A percentile compares a stretch with the other conserved stretches of the same genome.
phyloP scores from a whole-genome alignment of 352 stramenopile species.

The Globisporangium emineosum region DNA sequence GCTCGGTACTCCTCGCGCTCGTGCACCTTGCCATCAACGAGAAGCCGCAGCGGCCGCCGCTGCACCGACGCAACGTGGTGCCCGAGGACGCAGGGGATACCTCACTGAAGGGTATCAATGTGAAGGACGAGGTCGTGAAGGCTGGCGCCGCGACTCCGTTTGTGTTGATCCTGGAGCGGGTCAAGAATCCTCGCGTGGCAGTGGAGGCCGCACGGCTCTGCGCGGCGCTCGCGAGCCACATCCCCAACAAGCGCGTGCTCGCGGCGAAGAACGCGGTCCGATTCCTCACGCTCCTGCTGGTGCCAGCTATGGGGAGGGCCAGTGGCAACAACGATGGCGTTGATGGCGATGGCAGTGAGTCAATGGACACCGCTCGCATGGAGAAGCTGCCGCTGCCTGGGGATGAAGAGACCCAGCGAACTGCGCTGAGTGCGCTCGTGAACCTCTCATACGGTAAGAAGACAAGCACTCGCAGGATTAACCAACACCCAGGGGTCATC shows the following conservation, averaged over 20 bases:
- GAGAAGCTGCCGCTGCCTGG: slow-evolving; percentile 40
- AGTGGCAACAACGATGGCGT: background rate
- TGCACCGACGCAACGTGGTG: background rate
- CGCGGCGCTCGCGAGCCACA: slow-evolving; percentile 40
- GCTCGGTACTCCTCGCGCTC: slow-evolving; percentile 65
- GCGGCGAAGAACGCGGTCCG: slow-evolving; percentile 63
- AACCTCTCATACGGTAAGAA: slow-evolving; percentile 65
- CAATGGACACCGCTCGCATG: slow-evolving; percentile 26
- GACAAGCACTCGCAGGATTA: background rate
- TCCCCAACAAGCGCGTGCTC: slow-evolving; percentile 67
- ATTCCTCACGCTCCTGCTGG: slow-evolving; percentile 38
- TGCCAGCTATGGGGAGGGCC: slow-evolving; percentile 16
- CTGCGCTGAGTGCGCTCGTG: slow-evolving; percentile 53
- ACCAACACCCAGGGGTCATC: background rate
- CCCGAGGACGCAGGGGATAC: background rate
- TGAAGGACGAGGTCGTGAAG: slow-evolving; percentile 70
- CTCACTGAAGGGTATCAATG: slow-evolving; percentile 15
- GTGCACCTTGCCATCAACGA: slow-evolving; percentile 63
- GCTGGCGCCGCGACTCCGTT: slow-evolving; percentile 43
- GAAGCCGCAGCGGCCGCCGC: slow-evolving; percentile 24
- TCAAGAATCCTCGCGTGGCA: slow-evolving; percentile 48
- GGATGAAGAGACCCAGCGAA: slow-evolving; percentile 36
- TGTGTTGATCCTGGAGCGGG: slow-evolving; percentile 43
- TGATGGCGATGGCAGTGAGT: slow-evolving; percentile 8
- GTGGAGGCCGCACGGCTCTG: slow-evolving; percentile 55